Evolutionary conservation across 1,139 yeast species (phyloP).

Genomic region (Pichia sp.): DNA sequence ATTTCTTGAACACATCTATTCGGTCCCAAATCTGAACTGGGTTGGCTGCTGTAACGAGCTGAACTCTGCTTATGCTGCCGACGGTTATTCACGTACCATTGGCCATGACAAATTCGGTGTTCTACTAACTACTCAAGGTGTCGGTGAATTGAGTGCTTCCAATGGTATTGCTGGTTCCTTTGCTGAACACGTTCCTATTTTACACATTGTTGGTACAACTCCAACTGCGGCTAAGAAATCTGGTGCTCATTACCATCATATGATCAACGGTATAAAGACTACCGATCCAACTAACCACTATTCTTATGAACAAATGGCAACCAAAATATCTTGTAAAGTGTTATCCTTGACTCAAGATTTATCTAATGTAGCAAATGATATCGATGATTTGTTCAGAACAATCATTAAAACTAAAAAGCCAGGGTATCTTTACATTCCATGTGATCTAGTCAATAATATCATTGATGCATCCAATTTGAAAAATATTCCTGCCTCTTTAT

Average conservation of each 20-base stretch:
- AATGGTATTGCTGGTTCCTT: constrained; percentile 79
- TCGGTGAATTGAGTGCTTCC: constrained; percentile 79
- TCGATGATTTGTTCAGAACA: constrained; percentile 56
- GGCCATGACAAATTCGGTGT: constrained; percentile 25
- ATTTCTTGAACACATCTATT: constrained; percentile 28
- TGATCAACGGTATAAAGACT: constrained; percentile 46
- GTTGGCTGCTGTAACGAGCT: constrained; percentile 30
- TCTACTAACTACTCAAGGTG: constrained; percentile 61
- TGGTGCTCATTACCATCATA: constrained; percentile 50
- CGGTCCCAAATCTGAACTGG: constrained; percentile 27
- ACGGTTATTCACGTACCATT: constrained; percentile 34
- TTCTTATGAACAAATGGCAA: constrained; percentile 55
- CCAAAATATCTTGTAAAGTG: constrained; percentile 49
- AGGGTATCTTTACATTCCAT: constrained; percentile 71
- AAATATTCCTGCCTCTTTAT: constrained; percentile 14
- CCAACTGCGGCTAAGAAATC: constrained; percentile 31
- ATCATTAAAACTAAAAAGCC: constrained; percentile 60
- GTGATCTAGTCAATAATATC: constrained; percentile 49
- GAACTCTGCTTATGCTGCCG: constrained; percentile 43
- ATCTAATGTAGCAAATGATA: constrained; percentile 39
- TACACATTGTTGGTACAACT: constrained; percentile 81
- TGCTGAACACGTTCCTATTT: constrained; percentile 75
- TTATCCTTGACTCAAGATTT: constrained; percentile 46
- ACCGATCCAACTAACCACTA: constrained; percentile 46
- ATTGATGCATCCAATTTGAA: constrained; percentile 31